Percentiles rank a stretch among this genome's conserved stretches.
Conservation (phyloP, 345 rosid species). For the Laguncularia racemosa region DNA sequence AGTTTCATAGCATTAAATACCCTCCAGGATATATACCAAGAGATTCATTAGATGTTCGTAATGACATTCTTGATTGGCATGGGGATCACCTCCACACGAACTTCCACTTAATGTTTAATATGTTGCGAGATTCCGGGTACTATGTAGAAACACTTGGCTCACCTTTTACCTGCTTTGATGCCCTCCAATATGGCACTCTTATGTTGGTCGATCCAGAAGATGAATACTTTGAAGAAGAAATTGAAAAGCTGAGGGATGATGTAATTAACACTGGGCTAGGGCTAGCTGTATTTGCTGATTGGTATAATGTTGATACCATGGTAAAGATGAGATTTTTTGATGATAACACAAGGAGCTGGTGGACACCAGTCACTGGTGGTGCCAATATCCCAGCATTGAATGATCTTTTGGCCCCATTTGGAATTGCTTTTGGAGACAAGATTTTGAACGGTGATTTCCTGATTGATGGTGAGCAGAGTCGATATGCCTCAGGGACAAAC, state of each 20-base stretch:
- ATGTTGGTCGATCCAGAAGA: slow-evolving; percentile 95
- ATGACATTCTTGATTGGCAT: slow-evolving; percentile 98
- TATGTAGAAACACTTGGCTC: slow-evolving; percentile 95
- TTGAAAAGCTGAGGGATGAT: slow-evolving; percentile 79
- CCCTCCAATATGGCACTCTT: slow-evolving; percentile 88
- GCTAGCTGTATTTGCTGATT: slow-evolving; percentile 83
- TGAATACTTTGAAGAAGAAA: slow-evolving; percentile 88
- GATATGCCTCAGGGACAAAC: slow-evolving; percentile 97
- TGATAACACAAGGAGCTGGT: slow-evolving; percentile 96
- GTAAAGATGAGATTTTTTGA: slow-evolving; percentile 98
- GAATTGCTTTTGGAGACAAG: slow-evolving; percentile 96
- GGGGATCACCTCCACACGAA: slow-evolving; percentile 99
- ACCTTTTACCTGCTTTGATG: slow-evolving; percentile 93
- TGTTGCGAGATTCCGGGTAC: slow-evolving; percentile 88
- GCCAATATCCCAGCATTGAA: slow-evolving; percentile 93
- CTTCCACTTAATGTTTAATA: slow-evolving; percentile 90
- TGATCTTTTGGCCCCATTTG: slow-evolving; percentile 91
- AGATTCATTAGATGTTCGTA: slow-evolving; percentile 96
- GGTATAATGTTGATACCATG: slow-evolving; percentile 98
- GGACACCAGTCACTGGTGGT: slow-evolving; percentile 99
- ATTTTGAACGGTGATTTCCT: slow-evolving; percentile 90
- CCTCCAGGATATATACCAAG: slow-evolving; percentile 99
- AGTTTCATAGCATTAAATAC: slow-evolving; percentile 89
- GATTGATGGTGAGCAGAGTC: slow-evolving; percentile 88
- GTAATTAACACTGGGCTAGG: slow-evolving; percentile 78